phyloP scores from a whole-genome alignment of 1,284 basidiomycete genomes.

The Rhizopogon parksii region DNA sequence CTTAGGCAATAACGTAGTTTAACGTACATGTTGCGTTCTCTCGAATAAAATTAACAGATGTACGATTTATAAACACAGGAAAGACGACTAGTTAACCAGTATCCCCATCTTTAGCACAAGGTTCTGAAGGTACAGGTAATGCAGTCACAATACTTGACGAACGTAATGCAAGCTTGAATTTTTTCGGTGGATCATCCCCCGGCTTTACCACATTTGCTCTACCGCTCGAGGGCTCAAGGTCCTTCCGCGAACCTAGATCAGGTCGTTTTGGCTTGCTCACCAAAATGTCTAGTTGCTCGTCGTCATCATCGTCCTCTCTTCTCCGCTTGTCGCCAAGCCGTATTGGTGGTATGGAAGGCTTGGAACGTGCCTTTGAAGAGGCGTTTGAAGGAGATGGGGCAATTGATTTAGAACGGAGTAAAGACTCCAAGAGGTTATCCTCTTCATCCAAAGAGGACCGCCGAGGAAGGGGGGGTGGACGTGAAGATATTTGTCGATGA shows the following conservation, averaged over 20 bases:
- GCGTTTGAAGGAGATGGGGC: slow-evolving; percentile 35
- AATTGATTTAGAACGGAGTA: slow-evolving; percentile 38
- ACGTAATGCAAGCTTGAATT: slow-evolving; percentile 70
- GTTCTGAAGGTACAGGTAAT: slow-evolving; percentile 45
- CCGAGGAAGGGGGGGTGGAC: slow-evolving; percentile 33
- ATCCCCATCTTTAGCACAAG: slow-evolving; percentile 67
- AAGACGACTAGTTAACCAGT: slow-evolving; percentile 41
- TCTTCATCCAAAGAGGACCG: slow-evolving; percentile 35
- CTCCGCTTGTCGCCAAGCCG: slow-evolving; percentile 65
- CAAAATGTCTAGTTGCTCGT: slow-evolving; percentile 51
- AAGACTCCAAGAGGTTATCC: slow-evolving; percentile 47
- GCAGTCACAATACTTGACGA: slow-evolving; percentile 30
- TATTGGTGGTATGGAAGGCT: slow-evolving; percentile 30
- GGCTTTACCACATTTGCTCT: slow-evolving; percentile 33
- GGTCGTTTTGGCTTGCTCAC: slow-evolving; percentile 49
- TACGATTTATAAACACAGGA: slow-evolving; percentile 1
- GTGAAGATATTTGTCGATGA: slow-evolving; percentile 34
- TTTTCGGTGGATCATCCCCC: slow-evolving; percentile 63
- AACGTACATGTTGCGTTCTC: slow-evolving; percentile 4
- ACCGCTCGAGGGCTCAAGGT: slow-evolving; percentile 18
- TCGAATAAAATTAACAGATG: slow-evolving; percentile 3
- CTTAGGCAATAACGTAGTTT: too few species aligned
- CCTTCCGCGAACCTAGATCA: slow-evolving; percentile 36
- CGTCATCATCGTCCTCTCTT: slow-evolving; percentile 73
- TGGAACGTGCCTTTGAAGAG: slow-evolving; percentile 30